Percentiles rank a stretch among this genome's conserved stretches.
These are phyloP conservation scores for Coniochaeta hoffmannii DNA, from an alignment of 2,329 filamentous ascomycete species.

Conservation along the genomic window DNA sequence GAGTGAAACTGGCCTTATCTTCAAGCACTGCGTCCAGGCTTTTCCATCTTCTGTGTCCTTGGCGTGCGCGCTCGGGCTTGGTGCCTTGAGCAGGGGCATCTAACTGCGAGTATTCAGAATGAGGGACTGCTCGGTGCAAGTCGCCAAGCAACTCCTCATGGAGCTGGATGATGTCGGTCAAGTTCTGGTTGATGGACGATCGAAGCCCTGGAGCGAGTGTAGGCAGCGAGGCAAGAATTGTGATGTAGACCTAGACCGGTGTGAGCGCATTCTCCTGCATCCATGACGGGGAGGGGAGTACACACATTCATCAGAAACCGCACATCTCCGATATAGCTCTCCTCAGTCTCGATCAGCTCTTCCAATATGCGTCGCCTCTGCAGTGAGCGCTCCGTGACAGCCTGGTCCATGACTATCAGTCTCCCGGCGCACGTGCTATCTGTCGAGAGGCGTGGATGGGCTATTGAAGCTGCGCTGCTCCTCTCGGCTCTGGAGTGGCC, in stretches of 20 bases:
- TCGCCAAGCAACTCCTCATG: slow-evolving; percentile 76
- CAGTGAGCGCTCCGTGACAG: slow-evolving; percentile 61
- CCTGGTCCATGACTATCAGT: slow-evolving; percentile 50
- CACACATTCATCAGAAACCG: slow-evolving; percentile 79
- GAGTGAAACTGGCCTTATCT: slow-evolving; percentile 26
- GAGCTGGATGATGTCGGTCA: slow-evolving; percentile 71
- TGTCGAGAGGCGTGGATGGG: slow-evolving; percentile 55
- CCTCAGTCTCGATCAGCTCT: slow-evolving; percentile 80
- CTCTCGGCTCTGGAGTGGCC: slow-evolving; percentile 52
- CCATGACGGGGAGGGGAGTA: not conserved
- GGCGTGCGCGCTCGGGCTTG: slow-evolving; percentile 11
- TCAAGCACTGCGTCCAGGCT: slow-evolving; percentile 41
- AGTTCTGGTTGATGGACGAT: slow-evolving; percentile 68
- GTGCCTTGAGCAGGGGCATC: slow-evolving; percentile 19
- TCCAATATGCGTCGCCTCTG: slow-evolving; percentile 75
- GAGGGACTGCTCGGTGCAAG: slow-evolving; percentile 63
- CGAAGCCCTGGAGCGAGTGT: slow-evolving; percentile 56
- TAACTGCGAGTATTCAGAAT: slow-evolving; percentile 53
- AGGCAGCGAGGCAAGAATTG: slow-evolving; percentile 65
- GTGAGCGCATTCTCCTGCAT: slow-evolving; percentile 9
- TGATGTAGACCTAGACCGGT: slow-evolving; percentile 58
- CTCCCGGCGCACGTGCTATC: slow-evolving; percentile 56
- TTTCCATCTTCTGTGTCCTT: slow-evolving; percentile 36
- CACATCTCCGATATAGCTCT: slow-evolving; percentile 80
- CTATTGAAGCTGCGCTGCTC: slow-evolving; percentile 54